Conservation (phyloP, 2,329 filamentous ascomycete species). For the Aspergillus sp. region DNA sequence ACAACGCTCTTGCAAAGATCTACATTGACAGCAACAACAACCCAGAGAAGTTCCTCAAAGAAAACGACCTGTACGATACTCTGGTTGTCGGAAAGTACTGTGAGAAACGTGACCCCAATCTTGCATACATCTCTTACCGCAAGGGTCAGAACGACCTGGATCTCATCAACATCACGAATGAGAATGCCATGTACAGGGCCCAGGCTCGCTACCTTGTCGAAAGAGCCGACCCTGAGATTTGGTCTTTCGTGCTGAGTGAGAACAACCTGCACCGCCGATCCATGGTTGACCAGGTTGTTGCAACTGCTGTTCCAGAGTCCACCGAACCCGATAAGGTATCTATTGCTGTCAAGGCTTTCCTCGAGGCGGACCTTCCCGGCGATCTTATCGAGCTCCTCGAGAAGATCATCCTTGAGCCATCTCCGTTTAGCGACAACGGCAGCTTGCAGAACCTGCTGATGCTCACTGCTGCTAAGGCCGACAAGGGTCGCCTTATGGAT, state of each 20-base stretch:
- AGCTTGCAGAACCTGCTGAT: constrained; percentile 95
- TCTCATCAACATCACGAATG: constrained; percentile 95
- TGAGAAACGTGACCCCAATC: constrained; percentile 94
- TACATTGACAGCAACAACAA: constrained; percentile 99
- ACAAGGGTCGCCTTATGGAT: constrained; percentile 91
- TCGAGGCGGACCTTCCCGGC: constrained; percentile 83
- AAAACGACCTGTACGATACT: constrained; percentile 96
- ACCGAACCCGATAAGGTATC: constrained; percentile 93
- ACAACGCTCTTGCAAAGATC: constrained; percentile 97
- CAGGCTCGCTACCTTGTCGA: constrained; percentile 94
- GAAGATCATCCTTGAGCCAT: constrained; percentile 99
- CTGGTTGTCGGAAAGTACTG: constrained; percentile 94
- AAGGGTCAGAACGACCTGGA: constrained; percentile 98
- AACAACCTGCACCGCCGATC: constrained; percentile 96
- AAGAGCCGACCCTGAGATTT: constrained; percentile 84
- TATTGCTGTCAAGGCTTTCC: constrained; percentile 88
- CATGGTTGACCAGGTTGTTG: constrained; percentile 92
- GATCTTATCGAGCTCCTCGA: constrained; percentile 97
- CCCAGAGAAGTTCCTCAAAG: constrained; percentile 93
- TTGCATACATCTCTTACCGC: constrained; percentile 90
- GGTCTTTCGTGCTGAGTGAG: constrained; percentile 89
- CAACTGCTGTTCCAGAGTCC: constrained; percentile 89
- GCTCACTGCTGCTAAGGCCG: constrained; percentile 93
- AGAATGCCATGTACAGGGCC: constrained; percentile 99
- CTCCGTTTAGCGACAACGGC: constrained; percentile 94